Conservation (phyloP, 495 filamentous ascomycete genomes). For the Pseudomonodictys pantanalensis region DNA sequence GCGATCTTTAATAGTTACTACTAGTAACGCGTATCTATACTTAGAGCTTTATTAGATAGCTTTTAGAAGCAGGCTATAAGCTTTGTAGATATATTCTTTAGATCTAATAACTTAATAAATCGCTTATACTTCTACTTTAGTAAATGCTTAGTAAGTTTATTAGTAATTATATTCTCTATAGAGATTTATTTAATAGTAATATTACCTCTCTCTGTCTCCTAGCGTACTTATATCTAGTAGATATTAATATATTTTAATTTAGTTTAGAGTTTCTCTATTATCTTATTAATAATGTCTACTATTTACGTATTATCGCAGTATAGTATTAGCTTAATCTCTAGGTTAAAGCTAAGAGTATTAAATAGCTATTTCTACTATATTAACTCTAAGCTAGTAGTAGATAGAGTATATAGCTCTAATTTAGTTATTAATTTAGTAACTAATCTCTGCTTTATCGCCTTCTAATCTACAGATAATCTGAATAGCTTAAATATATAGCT, state of each 20-base stretch:
- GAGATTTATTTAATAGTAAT: conserved; percentile 4
- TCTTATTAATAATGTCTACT: background rate
- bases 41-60: background rate
- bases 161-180: background rate
- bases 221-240: background rate
- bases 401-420: background rate
- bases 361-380: conserved; percentile 1
- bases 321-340: background rate
- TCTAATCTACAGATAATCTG: background rate
- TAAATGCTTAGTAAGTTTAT: background rate
- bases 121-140: background rate
- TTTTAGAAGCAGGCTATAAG: background rate
- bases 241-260: background rate
- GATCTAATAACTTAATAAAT: background rate
- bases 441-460: background rate
- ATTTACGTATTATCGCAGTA: conserved; percentile 1
- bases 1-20: background rate
- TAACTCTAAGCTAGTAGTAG: background rate
- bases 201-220: background rate
- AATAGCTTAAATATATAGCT: background rate
- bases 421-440: conserved; percentile 6
- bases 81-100: background rate
- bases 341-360: background rate
- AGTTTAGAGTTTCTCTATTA: background rate
- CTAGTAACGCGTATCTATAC: background rate